These are phyloP conservation scores for Botrytis fabae DNA, from an alignment of 2,329 filamentous ascomycete species.

Conservation along the genomic window DNA sequence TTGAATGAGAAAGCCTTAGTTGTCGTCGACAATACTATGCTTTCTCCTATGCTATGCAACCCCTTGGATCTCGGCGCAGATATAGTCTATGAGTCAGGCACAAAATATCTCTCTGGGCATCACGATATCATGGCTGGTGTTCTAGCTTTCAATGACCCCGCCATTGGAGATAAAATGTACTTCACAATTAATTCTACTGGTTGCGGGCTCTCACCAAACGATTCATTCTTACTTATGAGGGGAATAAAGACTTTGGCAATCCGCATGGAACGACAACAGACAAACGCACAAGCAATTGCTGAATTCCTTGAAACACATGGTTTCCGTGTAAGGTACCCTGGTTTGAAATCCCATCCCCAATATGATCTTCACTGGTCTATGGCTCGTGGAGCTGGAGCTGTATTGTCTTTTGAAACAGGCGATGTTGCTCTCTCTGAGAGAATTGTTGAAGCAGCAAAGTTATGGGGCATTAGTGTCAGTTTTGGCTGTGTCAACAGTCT, in stretches of 20 bases:
- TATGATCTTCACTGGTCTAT: constrained; percentile 96
- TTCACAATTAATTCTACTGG: constrained; percentile 97
- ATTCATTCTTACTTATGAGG: constrained; percentile 92
- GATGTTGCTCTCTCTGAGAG: constrained; percentile 80
- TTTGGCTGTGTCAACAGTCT: constrained; percentile 98
- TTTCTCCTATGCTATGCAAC: constrained; percentile 91
- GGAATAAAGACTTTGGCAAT: constrained; percentile 96
- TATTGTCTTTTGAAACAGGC: constrained; percentile 94
- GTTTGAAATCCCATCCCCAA: constrained; percentile 90
- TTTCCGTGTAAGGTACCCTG: constrained; percentile 94
- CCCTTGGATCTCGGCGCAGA: constrained; percentile 93
- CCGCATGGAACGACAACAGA: constrained; percentile 97
- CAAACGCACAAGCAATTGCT: constrained; percentile 86
- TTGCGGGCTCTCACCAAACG: constrained; percentile 90
- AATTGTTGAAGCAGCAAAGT: constrained; percentile 87
- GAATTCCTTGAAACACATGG: constrained; percentile 88
- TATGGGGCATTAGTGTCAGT: constrained; percentile 95
- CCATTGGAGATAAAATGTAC: constrained; percentile 84
- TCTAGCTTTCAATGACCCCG: constrained; percentile 81
- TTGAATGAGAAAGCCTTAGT: constrained; percentile 78
- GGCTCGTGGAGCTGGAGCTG: constrained; percentile 89
- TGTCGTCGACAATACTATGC: constrained; percentile 97
- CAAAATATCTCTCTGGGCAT: constrained; percentile 96
- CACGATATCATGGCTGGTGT: constrained; percentile 99
- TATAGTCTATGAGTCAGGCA: constrained; percentile 95